Percentiles rank a stretch among this genome's conserved stretches.
These are phyloP conservation scores for maize (Zea mays) DNA, from an alignment of 176 grass and related monocot genomes.

Conservation along the genomic window Zm-B73-REFERENCE-NAM-5.0 NC_050098.1:13689001-13689500, in stretches of 20 bases:
- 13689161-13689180: too few relatives aligned
- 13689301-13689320: neutral
- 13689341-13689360: conserved; percentile 37
- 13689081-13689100: too few relatives aligned
- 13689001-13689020: neutral
- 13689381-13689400: neutral
- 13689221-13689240: too few relatives aligned
- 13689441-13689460: neutral
- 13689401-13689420: conserved; percentile 25
- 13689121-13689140: too few relatives aligned
- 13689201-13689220: too few relatives aligned
- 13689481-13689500: neutral
- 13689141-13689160: too few relatives aligned
- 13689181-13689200: too few relatives aligned
- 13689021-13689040: neutral
- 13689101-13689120: too few relatives aligned
- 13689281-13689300: conserved; percentile 13
- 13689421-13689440: neutral
- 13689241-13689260: too few relatives aligned
- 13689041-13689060: too few relatives aligned
- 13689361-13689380: neutral
- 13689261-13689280: neutral
- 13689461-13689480: conserved; percentile 26
- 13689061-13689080: too few relatives aligned
- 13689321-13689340: neutral